phyloP scores from a whole-genome alignment of 768 basidiomycete genomes.

The Lentinula raphanica region DNA sequence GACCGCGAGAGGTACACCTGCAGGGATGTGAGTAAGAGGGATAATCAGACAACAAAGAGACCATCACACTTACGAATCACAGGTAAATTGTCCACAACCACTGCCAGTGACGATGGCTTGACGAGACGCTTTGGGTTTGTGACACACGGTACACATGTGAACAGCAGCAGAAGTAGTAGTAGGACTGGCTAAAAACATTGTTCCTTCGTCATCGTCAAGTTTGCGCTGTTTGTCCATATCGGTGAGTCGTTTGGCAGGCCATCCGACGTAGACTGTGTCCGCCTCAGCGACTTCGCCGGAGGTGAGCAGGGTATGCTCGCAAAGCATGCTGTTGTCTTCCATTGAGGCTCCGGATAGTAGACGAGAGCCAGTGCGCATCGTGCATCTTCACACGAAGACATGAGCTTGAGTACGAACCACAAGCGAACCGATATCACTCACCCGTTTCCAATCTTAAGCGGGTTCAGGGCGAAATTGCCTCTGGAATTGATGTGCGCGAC shows the following conservation, averaged over 20 bases:
- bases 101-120: conserved; percentile 23
- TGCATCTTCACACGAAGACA: conserved; percentile 25
- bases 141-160: conserved; percentile 27
- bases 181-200: not conserved
- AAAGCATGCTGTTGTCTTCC: conserved; percentile 44
- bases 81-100: conserved; percentile 23
- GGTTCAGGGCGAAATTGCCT: conserved; percentile 39
- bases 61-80: conserved; percentile 4
- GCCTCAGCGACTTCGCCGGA: conserved; percentile 42
- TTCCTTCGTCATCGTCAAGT: conserved; percentile 2
- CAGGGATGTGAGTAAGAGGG: not conserved
- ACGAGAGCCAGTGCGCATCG: conserved; percentile 40
- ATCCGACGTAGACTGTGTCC: conserved; percentile 34
- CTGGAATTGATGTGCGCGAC: conserved; percentile 45
- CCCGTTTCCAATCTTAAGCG: conserved; percentile 35
- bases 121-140: conserved; percentile 24
- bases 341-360: conserved; percentile 45
- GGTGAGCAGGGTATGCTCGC: conserved; percentile 41
- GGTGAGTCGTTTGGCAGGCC: conserved; percentile 34
- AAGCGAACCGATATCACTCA: conserved; percentile 9
- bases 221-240: conserved; percentile 13
- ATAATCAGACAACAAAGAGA: not conserved
- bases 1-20: conserved; percentile 13
- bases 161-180: not conserved
- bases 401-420: not conserved